Evolutionary conservation across 2,329 filamentous ascomycete genomes (phyloP).

Genomic region (Aspergillus sp.): DNA sequence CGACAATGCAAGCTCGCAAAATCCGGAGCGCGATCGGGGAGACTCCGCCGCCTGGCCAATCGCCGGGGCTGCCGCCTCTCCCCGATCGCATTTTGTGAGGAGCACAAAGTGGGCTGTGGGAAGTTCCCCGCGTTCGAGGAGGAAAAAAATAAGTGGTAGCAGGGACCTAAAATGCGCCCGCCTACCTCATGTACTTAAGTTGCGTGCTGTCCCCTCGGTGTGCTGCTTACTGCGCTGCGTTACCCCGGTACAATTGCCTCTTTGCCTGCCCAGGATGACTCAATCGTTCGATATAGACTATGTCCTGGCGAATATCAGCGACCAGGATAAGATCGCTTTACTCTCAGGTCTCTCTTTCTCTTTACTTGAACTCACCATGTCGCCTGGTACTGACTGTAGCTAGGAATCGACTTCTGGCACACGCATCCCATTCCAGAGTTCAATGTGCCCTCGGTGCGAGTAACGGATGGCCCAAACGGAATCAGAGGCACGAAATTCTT

Average conservation of each 20-base stretch:
- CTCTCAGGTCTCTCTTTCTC: slow-evolving; percentile 31
- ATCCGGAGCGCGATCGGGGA: neutral
- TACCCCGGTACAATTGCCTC: neutral
- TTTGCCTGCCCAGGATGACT: slow-evolving; percentile 11
- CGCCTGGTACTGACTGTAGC: neutral
- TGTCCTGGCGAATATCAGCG: slow-evolving; percentile 15
- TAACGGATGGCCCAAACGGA: slow-evolving; percentile 71
- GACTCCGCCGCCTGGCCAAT: neutral
- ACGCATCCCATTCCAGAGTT: slow-evolving; percentile 66
- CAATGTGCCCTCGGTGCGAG: slow-evolving; percentile 67
- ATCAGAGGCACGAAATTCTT: slow-evolving; percentile 70
- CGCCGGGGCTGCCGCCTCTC: neutral
- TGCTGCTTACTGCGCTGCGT: neutral
- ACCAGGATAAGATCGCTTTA: slow-evolving; percentile 56
- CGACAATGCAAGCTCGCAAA: neutral
- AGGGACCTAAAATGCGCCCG: neutral
- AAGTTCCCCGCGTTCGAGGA: neutral
- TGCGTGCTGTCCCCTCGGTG: neutral
- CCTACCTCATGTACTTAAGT: neutral
- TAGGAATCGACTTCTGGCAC: slow-evolving; percentile 66
- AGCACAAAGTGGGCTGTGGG: neutral
- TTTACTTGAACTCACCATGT: neutral
- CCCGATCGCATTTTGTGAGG: neutral
- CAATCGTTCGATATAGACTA: slow-evolving; percentile 16
- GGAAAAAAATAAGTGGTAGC: neutral